These are phyloP conservation scores for Cyberlindnera samutprakarnensis DNA, from an alignment of 805 yeast genomes.

Conservation along the genomic window DNA sequence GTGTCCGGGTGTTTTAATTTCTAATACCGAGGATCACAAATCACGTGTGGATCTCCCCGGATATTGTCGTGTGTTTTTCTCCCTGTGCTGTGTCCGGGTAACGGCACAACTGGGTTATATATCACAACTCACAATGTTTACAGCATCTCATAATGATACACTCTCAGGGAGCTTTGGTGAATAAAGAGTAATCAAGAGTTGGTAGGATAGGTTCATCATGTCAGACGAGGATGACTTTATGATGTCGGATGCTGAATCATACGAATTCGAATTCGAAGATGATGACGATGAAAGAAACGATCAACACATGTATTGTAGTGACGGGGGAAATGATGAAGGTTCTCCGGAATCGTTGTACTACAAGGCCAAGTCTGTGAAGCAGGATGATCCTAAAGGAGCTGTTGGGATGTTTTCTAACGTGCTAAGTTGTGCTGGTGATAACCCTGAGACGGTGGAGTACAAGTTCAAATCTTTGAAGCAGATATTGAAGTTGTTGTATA, in stretches of 20 bases:
- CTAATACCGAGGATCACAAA: neutral
- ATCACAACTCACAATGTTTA: too few species aligned
- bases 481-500: constrained; percentile 16
- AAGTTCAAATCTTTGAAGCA: constrained; percentile 22
- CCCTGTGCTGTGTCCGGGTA: too few species aligned
- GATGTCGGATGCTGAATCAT: constrained; percentile 24
- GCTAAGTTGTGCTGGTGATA: constrained; percentile 30
- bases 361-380: constrained; percentile 19
- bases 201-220: constrained; percentile 11
- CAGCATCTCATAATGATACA: too few species aligned
- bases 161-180: too few species aligned
- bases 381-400: constrained; percentile 19
- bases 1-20: neutral
- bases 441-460: constrained; percentile 16
- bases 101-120: too few species aligned
- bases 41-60: neutral
- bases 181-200: too few species aligned
- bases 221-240: constrained; percentile 23
- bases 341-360: constrained; percentile 24
- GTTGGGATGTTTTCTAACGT: constrained; percentile 10
- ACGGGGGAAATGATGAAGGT: constrained; percentile 15
- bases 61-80: too few species aligned
- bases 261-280: constrained; percentile 23
- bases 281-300: constrained; percentile 17
- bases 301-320: constrained; percentile 18